phyloP scores from a whole-genome alignment of 1,284 basidiomycete genomes.

The Athelia sp. region DNA sequence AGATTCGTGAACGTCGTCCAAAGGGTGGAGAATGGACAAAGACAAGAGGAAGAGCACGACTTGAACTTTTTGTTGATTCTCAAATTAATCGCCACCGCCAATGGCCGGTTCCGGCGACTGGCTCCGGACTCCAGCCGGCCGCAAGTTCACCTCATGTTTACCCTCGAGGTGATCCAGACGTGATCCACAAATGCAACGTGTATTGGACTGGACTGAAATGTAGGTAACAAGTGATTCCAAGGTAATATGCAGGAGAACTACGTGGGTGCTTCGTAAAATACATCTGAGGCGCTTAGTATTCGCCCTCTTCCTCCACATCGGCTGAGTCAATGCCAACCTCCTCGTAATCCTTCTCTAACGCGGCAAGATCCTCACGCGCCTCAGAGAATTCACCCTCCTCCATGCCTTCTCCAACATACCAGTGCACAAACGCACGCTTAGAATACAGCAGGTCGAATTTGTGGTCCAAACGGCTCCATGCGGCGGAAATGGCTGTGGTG shows the following conservation, averaged over 20 bases:
- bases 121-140: not conserved
- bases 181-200: not conserved
- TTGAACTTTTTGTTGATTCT: not conserved
- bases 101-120: not conserved
- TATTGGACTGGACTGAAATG: not conserved
- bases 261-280: slow-evolving; percentile 23
- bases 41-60: not conserved
- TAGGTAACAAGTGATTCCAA: slow-evolving; percentile 1
- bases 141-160: not conserved
- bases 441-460: slow-evolving; percentile 95
- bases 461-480: slow-evolving; percentile 90
- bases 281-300: slow-evolving; percentile 49
- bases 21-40: not conserved
- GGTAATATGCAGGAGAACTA: slow-evolving; percentile 12
- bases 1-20: not conserved
- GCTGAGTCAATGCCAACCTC: slow-evolving; percentile 92
- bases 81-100: slow-evolving; percentile 1
- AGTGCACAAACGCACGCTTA: slow-evolving; percentile 89
- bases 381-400: slow-evolving; percentile 99
- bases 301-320: slow-evolving; percentile 74
- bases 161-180: not conserved
- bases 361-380: slow-evolving; percentile 95
- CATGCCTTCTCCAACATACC: slow-evolving; percentile 98
- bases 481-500: slow-evolving; percentile 83
- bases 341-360: slow-evolving; percentile 95